Conservation (phyloP, 805 yeast genomes). For the Henningerozyma blattae region DNA sequence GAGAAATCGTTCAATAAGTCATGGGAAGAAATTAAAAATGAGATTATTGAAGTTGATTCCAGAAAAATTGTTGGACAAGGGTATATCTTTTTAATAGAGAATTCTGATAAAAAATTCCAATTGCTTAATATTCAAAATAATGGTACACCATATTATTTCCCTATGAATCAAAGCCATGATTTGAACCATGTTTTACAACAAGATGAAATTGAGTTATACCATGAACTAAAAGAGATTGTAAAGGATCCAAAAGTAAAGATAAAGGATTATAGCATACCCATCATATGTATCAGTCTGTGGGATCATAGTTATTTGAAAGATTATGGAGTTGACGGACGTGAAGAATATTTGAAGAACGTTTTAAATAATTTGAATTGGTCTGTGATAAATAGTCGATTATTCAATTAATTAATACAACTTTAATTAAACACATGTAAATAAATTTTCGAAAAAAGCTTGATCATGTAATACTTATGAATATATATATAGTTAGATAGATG, state of each 20-base stretch:
- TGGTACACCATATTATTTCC: slow-evolving; percentile 65
- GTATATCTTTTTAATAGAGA: slow-evolving; percentile 64
- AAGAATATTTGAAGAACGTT: slow-evolving; percentile 57
- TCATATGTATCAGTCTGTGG: slow-evolving; percentile 76
- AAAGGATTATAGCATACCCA: slow-evolving; percentile 47
- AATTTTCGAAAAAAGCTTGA: not conserved
- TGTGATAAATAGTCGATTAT: slow-evolving; percentile 39
- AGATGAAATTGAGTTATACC: slow-evolving; percentile 37
- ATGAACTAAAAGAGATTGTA: slow-evolving; percentile 31
- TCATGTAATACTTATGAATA: not conserved
- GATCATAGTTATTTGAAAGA: slow-evolving; percentile 79
- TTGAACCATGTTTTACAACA: slow-evolving; percentile 59
- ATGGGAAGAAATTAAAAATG: slow-evolving; percentile 39
- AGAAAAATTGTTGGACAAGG: slow-evolving; percentile 44
- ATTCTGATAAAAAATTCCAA: slow-evolving; percentile 43
- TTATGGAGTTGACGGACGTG: slow-evolving; percentile 68
- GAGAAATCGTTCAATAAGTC: slow-evolving; percentile 20
- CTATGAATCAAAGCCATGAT: slow-evolving; percentile 61
- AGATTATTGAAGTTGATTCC: slow-evolving; percentile 39
- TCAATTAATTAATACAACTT: not conserved
- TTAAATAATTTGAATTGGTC: slow-evolving; percentile 82
- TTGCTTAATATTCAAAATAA: slow-evolving; percentile 52
- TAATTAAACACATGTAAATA: not conserved
- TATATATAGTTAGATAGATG: slow-evolving; percentile 5
- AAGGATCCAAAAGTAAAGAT: slow-evolving; percentile 19